Base-by-base conservation (phyloP, 2,329 filamentous ascomycete genomes). In the Thelonectria rubi region DNA sequence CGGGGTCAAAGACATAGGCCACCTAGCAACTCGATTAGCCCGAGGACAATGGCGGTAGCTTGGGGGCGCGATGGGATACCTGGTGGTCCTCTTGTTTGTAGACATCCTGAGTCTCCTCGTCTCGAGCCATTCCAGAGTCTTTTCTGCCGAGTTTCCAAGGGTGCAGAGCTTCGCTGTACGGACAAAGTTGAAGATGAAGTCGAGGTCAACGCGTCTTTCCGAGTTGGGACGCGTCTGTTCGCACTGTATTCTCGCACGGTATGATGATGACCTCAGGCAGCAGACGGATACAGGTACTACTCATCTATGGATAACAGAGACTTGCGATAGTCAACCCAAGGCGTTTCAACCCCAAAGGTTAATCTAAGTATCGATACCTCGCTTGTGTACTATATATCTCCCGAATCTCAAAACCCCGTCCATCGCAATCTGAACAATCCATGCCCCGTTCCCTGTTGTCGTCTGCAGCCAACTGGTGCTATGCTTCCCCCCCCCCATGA, bases 1-100 rank as follows among this genome's bases (percentile, higher is more conserved):
- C 75, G 60, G 87, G 83, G 61, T 83, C 81, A 74, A 89, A 90
- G 65, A 90, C 77, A 73, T 88, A 90, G 58, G 86, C 86, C 48
- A 83, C 82, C 87, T 90, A 71, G 37, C 30, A 20, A 32, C 5
- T 48, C 17, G 39, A 54, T 75, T 54, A 72, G 62, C 58, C 59
- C 18, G 40, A 18, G 26, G 20, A 32, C 58, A 45, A 20, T 45
- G 24, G 26, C 9, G 3, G 17, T 26, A 26, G 48, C 24, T 45
- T 15, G 20, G n/a, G 30, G 18, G 6, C 15, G 18, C 15, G 8
- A 34, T 26, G 7, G 37, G 56, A 63, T 70, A 82, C 82, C 72
- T 81, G 78, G 49, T 83, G 79, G 48, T 84, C 81, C 53, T 82
- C 76, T 47, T 80, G 76, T n/a, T 69, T 69, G 56, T 79, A 71